Conservation (phyloP, 345 rosid species). For the Hibiscus syriacus region DNA sequence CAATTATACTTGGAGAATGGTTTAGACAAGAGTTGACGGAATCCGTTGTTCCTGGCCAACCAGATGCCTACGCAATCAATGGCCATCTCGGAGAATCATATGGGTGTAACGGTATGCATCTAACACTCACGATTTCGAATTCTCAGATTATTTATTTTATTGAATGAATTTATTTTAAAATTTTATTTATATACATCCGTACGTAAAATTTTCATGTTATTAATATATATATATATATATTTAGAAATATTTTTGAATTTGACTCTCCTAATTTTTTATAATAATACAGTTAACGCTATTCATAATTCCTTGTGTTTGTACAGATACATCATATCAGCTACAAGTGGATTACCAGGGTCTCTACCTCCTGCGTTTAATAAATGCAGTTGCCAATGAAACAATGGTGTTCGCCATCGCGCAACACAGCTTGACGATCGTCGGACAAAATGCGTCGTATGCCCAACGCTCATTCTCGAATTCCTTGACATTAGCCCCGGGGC, state of each 20-base stretch:
- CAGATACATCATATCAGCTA: not conserved
- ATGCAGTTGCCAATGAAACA: not conserved
- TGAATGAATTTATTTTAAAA: too few species aligned
- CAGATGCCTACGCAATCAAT: slow-evolving; percentile 42
- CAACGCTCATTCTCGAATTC: slow-evolving; percentile 7
- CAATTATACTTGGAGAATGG: slow-evolving; percentile 33
- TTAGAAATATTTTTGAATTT: too few species aligned
- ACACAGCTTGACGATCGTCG: too few species aligned
- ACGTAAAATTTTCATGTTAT: too few species aligned
- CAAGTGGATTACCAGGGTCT: not conserved
- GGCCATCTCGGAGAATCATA: slow-evolving; percentile 39
- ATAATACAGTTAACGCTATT: too few species aligned
- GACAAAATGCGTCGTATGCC: not conserved
- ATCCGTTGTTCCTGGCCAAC: slow-evolving; percentile 11
- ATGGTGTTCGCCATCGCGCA: too few species aligned
- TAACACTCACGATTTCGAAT: not conserved
- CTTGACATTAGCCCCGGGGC: slow-evolving; percentile 20
- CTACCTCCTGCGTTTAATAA: not conserved
- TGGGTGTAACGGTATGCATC: slow-evolving; percentile 20
- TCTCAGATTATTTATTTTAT: too few species aligned
- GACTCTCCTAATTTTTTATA: too few species aligned
- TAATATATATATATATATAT: too few species aligned
- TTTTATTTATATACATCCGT: too few species aligned
- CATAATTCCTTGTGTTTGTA: too few species aligned
- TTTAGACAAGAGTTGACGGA: slow-evolving; percentile 24